Evolutionary conservation across 1,284 basidiomycete genomes (phyloP).

Genomic region (Coniferiporia weirii): DNA sequence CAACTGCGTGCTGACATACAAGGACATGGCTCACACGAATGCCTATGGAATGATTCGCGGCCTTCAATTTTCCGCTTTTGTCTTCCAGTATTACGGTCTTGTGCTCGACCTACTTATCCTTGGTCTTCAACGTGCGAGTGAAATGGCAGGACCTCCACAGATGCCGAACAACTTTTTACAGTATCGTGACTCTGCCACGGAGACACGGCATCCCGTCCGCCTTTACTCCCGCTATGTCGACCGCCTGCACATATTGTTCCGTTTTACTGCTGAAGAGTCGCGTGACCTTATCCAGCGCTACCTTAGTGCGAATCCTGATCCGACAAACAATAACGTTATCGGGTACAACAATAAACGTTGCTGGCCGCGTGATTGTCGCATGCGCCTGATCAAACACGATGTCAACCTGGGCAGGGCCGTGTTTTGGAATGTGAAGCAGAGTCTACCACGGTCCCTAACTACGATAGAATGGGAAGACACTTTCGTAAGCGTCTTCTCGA

Average conservation of each 20-base stretch:
- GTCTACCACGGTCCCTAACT: slow-evolving; percentile 90
- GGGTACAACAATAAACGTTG: slow-evolving; percentile 99
- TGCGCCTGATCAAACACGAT: slow-evolving; percentile 99
- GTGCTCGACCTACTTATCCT: slow-evolving; percentile 90
- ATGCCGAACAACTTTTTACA: slow-evolving; percentile 97
- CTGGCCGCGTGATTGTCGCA: slow-evolving; percentile 98
- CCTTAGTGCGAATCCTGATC: slow-evolving; percentile 94
- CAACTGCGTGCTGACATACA: slow-evolving; percentile 85
- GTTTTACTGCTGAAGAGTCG: slow-evolving; percentile 97
- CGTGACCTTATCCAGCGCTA: slow-evolving; percentile 97
- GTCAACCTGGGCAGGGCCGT: slow-evolving; percentile 98
- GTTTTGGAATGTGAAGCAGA: slow-evolving; percentile 99
- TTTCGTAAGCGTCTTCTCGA: slow-evolving; percentile 94
- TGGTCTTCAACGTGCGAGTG: slow-evolving; percentile 89
- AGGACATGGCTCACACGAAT: slow-evolving; percentile 91
- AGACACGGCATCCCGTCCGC: slow-evolving; percentile 91
- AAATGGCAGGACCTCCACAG: slow-evolving; percentile 94
- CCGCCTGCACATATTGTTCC: slow-evolving; percentile 90
- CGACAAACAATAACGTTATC: slow-evolving; percentile 98
- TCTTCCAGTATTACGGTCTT: slow-evolving; percentile 95
- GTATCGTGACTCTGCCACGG: slow-evolving; percentile 88
- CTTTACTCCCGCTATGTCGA: slow-evolving; percentile 95
- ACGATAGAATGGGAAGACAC: slow-evolving; percentile 99
- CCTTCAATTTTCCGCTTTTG: slow-evolving; percentile 93
- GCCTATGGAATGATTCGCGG: slow-evolving; percentile 92